phyloP scores from a whole-genome alignment of 2,329 filamentous ascomycete species.

The Sarocladiaceae sp. region DNA sequence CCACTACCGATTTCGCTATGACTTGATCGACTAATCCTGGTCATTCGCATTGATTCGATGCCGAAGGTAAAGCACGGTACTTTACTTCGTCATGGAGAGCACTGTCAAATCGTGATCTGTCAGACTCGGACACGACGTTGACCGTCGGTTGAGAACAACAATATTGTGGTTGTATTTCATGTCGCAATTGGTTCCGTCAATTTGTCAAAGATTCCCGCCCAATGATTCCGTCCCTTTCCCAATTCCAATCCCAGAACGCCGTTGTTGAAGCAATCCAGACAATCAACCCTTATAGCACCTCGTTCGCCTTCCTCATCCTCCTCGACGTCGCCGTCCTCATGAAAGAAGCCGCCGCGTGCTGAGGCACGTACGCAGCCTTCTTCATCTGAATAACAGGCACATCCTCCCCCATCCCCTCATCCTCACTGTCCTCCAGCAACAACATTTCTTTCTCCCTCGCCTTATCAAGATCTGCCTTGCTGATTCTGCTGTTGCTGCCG shows the following conservation, averaged over 20 bases:
- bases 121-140: no score
- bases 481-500: not conserved
- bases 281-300: not conserved
- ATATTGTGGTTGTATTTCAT: no score
- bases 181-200: no score
- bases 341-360: slow-evolving; percentile 36
- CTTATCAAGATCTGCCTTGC: slow-evolving; percentile 5
- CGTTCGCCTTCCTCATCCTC: slow-evolving; percentile 21
- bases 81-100: no score
- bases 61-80: no score
- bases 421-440: slow-evolving; percentile 3
- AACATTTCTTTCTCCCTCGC: slow-evolving; percentile 9
- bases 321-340: slow-evolving; percentile 36
- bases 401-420: not conserved
- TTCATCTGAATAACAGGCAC: not conserved
- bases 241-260: not conserved
- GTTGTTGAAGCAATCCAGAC: not conserved
- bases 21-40: not conserved
- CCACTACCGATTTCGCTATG: not conserved
- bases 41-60: not conserved
- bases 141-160: no score
- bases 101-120: no score
- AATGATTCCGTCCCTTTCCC: not conserved
- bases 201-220: no score
- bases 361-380: slow-evolving; percentile 23